Conservation (phyloP, 2,329 filamentous ascomycete species). For the Colletotrichum coccodes region DNA sequence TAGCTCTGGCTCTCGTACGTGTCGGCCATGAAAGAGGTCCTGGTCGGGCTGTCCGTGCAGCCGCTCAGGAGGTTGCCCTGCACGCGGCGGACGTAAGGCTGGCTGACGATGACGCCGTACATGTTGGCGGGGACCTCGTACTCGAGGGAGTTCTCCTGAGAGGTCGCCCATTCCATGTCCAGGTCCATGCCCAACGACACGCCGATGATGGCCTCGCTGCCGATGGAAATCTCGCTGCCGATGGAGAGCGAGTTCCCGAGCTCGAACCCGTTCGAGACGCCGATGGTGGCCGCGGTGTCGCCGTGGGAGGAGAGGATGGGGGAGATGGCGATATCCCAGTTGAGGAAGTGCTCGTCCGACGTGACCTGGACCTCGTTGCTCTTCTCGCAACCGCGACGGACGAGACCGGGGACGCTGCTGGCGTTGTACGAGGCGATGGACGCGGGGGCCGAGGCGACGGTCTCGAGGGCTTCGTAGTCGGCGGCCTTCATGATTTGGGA, state of each 20-base stretch:
- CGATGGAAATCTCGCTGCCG: conserved; percentile 35
- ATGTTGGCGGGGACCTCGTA: conserved; percentile 45
- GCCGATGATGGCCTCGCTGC: conserved; percentile 34
- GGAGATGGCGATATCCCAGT: conserved; percentile 51
- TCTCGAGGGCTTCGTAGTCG: conserved; percentile 31
- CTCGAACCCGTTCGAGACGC: conserved; percentile 43
- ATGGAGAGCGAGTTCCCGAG: conserved; percentile 43
- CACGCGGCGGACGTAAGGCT: conserved; percentile 45
- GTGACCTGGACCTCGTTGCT: conserved; percentile 39
- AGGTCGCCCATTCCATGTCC: conserved; percentile 39
- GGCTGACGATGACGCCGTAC: conserved; percentile 50
- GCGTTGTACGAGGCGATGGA: not conserved
- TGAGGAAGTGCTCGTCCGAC: conserved; percentile 43
- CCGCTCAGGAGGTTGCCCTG: conserved; percentile 46
- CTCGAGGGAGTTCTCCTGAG: conserved; percentile 41
- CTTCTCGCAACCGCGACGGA: conserved; percentile 32
- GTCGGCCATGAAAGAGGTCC: conserved; percentile 43
- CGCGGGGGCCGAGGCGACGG: not conserved
- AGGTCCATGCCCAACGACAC: conserved; percentile 38
- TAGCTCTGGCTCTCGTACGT: conserved; percentile 44
- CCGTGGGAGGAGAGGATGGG: conserved; percentile 43
- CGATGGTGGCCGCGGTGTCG: conserved; percentile 37
- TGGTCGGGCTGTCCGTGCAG: conserved; percentile 42
- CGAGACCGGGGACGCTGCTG: not conserved
- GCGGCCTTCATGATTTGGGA: conserved; percentile 39